Percentiles rank a stretch among this genome's conserved stretches.
These are phyloP conservation scores for Fusarium lateritium DNA, from an alignment of 2,329 filamentous ascomycete species.

Conservation along the genomic window DNA sequence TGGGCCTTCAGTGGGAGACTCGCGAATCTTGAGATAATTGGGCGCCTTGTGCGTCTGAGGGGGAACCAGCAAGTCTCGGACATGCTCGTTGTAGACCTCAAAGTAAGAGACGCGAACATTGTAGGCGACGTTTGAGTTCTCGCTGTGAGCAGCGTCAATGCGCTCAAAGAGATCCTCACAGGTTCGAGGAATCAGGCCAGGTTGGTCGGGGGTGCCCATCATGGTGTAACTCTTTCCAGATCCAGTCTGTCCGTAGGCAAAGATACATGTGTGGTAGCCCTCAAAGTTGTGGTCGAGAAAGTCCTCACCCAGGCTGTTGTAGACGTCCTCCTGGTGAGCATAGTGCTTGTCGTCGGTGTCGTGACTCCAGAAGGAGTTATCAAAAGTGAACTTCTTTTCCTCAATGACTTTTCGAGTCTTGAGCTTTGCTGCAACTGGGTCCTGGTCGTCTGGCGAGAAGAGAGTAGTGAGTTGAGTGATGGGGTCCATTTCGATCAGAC, in stretches of 20 bases:
- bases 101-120: conserved; percentile 98
- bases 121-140: conserved; percentile 93
- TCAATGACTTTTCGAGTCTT: conserved; percentile 83
- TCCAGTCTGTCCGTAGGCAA: conserved; percentile 97
- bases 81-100: conserved; percentile 99
- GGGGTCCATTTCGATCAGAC: conserved; percentile 93
- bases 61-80: conserved; percentile 90
- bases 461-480: conserved; percentile 87
- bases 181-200: conserved; percentile 93
- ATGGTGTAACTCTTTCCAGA: conserved; percentile 98
- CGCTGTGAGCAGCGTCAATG: conserved; percentile 82
- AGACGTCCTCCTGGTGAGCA: conserved; percentile 92
- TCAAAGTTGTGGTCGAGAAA: conserved; percentile 99
- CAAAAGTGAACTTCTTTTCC: conserved; percentile 94
- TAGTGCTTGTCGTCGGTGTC: conserved; percentile 85
- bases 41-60: conserved; percentile 78
- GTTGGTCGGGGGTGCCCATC: conserved; percentile 91
- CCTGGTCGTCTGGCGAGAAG: conserved; percentile 73
- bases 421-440: conserved; percentile 67
- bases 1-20: conserved; percentile 93
- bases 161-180: conserved; percentile 97
- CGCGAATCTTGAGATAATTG: conserved; percentile 96
- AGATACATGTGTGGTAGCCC: conserved; percentile 99
- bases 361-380: conserved; percentile 99
- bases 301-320: conserved; percentile 93